A percentile compares a stretch with the other conserved stretches of the same genome.
These are phyloP conservation scores for Calonectria pseudoreteaudii DNA, from an alignment of 2,329 filamentous ascomycete genomes.

Conservation along the genomic window DNA sequence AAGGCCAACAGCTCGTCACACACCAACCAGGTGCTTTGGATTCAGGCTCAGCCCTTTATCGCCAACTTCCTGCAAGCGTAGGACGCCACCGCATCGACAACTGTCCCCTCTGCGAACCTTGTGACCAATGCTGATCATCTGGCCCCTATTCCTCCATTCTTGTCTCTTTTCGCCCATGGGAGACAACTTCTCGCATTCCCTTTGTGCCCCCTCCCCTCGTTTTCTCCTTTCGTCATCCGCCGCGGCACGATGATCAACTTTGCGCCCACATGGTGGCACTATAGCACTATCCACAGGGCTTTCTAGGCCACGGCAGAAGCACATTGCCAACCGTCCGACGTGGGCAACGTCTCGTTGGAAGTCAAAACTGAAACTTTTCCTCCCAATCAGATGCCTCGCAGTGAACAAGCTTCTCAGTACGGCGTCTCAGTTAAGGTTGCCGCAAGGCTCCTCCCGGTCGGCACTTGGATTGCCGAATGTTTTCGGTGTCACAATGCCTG, in stretches of 20 bases:
- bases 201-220: not conserved
- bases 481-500: not conserved
- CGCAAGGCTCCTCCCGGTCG: slow-evolving; percentile 1
- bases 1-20: not conserved
- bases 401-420: not conserved
- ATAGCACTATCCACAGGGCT: not conserved
- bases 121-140: not conserved
- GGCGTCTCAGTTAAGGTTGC: slow-evolving; percentile 7
- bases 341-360: not conserved
- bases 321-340: not conserved
- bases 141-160: not conserved
- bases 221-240: slow-evolving; percentile 2
- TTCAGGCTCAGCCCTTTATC: not conserved
- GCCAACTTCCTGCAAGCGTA: not conserved
- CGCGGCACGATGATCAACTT: not conserved
- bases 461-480: not conserved
- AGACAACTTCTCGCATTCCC: not conserved
- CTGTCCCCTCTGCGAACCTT: not conserved
- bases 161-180: not conserved
- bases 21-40: not conserved
- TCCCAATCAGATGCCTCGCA: not conserved
- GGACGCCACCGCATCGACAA: not conserved
- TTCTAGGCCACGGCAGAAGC: not conserved
- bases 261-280: not conserved
- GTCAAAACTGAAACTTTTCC: not conserved